Evolutionary conservation across 257 asterid genomes (phyloP).

Genomic region (Solanum tarapatanum): DNA sequence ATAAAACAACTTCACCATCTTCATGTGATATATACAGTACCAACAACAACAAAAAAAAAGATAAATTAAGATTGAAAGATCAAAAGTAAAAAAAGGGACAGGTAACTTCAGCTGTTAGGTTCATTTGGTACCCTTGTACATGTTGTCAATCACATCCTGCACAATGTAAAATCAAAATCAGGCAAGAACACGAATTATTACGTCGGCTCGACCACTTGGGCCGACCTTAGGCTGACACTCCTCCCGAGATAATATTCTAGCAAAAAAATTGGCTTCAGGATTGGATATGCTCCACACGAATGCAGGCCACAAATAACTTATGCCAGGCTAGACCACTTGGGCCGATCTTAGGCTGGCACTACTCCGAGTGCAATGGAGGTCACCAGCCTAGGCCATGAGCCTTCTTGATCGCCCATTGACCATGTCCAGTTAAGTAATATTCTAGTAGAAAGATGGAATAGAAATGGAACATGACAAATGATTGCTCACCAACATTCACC

Average conservation of each 20-base stretch:
- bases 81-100: neutral
- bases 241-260: neutral
- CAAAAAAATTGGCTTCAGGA: neutral
- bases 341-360: conserved; percentile 23
- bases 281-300: neutral
- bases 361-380: neutral
- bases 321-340: conserved; percentile 26
- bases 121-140: conserved; percentile 7
- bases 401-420: neutral
- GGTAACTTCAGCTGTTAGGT: neutral
- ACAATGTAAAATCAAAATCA: neutral
- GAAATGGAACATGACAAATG: neutral
- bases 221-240: conserved; percentile 24
- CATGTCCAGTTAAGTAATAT: neutral
- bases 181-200: neutral
- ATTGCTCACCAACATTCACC: neutral
- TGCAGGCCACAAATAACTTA: neutral
- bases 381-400: neutral
- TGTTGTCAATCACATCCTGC: conserved; percentile 1
- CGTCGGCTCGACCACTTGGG: conserved; percentile 22
- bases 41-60: neutral
- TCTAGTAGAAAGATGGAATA: neutral
- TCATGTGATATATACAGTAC: neutral
- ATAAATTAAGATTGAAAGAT: neutral
- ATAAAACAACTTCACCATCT: neutral